Evolutionary conservation across 225 moss, liverwort and hornwort genomes (phyloP).

Genomic region (Physcomitrium patens): DNA sequence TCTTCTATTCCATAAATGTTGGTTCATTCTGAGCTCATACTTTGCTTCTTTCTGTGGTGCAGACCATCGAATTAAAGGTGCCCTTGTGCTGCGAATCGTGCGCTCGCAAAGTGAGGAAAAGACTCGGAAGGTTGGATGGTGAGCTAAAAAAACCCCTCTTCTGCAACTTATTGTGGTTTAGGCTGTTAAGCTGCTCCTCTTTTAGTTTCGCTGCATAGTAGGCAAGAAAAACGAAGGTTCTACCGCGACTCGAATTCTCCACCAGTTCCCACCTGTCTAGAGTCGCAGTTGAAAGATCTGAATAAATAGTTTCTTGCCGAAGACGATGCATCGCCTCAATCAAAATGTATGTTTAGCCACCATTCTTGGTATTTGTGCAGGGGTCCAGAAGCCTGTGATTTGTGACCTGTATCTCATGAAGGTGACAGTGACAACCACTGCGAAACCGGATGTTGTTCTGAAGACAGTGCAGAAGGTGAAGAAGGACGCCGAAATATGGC

Average conservation of each 20-base stretch:
- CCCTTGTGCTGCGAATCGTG: constrained; percentile 51
- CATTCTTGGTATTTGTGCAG: constrained; percentile 16
- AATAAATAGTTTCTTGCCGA: background rate
- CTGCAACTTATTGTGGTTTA: background rate
- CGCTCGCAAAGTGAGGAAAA: constrained; percentile 39
- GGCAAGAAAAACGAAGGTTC: no score
- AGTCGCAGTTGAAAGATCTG: background rate
- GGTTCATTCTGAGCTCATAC: constrained; percentile 23
- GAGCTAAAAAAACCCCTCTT: constrained; percentile 4
- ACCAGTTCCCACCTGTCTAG: background rate
- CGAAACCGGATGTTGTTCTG: constrained; percentile 52
- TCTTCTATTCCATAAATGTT: constrained; percentile 1
- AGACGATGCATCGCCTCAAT: background rate
- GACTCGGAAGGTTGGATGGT: constrained; percentile 45
- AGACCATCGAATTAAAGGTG: constrained; percentile 48
- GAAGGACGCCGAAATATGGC: constrained; percentile 47
- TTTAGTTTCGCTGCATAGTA: no score
- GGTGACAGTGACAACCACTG: constrained; percentile 45
- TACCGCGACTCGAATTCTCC: background rate
- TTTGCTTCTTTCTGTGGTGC: constrained; percentile 10
- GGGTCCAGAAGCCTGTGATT: constrained; percentile 44
- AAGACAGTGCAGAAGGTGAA: constrained; percentile 42
- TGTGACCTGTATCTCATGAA: constrained; percentile 38
- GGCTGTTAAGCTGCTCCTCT: background rate
- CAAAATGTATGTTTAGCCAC: background rate